Percentiles rank a stretch among this genome's conserved stretches.
Conservation (phyloP, 805 yeast genomes). For the Candida germanica region DNA sequence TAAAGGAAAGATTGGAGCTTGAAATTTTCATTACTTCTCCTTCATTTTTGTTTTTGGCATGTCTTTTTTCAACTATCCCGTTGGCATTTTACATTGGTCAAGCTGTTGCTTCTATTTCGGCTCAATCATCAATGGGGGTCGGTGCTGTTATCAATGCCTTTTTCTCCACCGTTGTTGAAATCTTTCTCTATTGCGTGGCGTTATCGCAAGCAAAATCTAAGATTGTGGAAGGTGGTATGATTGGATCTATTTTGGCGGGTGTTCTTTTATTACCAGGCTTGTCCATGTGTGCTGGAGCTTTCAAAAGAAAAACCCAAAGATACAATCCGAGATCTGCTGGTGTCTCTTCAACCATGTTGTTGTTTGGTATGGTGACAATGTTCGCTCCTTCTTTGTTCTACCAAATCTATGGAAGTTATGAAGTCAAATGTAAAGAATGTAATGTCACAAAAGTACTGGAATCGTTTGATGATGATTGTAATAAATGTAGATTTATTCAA, state of each 20-base stretch:
- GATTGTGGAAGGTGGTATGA: constrained; percentile 92
- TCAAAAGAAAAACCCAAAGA: constrained; percentile 86
- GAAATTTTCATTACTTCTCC: constrained; percentile 54
- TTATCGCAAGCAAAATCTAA: constrained; percentile 79
- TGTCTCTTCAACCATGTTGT: constrained; percentile 91
- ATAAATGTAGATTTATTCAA: constrained; percentile 71
- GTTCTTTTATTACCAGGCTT: constrained; percentile 88
- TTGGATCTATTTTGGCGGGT: constrained; percentile 91
- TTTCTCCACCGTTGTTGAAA: constrained; percentile 93
- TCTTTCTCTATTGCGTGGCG: constrained; percentile 89
- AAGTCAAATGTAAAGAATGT: constrained; percentile 67
- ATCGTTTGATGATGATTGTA: constrained; percentile 44
- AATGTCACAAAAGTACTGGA: constrained; percentile 6
- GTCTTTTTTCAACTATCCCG: constrained; percentile 84
- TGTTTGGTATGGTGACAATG: constrained; percentile 87
- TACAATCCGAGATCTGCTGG: constrained; percentile 97
- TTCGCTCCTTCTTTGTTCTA: constrained; percentile 89
- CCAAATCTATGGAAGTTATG: constrained; percentile 86
- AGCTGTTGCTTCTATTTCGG: constrained; percentile 98
- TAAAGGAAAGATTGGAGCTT: constrained; percentile 44
- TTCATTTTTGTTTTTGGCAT: constrained; percentile 64
- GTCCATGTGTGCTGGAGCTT: constrained; percentile 97
- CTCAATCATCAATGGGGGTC: constrained; percentile 97
- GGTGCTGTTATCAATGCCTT: constrained; percentile 98
- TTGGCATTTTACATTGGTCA: constrained; percentile 96